Evolutionary conservation across 768 basidiomycete species (phyloP), one percentile per base, ranked within the genome.

Genomic region (Boletus bicolor): DNA sequence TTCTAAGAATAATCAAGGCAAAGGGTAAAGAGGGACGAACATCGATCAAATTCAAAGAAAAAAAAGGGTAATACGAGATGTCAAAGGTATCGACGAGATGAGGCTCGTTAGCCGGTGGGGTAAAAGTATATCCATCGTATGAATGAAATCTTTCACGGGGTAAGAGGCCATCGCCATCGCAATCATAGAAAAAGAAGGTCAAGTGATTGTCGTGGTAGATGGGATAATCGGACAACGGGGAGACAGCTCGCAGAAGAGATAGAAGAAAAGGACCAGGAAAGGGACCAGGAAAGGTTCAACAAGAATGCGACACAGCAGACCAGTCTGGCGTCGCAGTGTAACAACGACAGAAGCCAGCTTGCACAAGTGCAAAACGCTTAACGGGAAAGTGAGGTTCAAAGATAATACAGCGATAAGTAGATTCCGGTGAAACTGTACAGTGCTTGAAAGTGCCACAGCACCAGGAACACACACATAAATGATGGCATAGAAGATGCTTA

Each of bases 81-180:
- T 15, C 34, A 55, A 56, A 58, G 70, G 70, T 71, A 71, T 71
- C 58, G 54, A 71, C 70, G 70, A 71, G 69, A 58, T 60, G 70
- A 72, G 71, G 71, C 70, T 73, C 70, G 70, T 71, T 73, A 49
- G 44, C 65, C 68, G 58, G 69, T 60, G 53, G 41, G 14, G 65
- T 63, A 52, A 65, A 69, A 71, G 61, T 53, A 55, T 56, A 57
- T 59, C 53, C 67, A 56, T 53, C 26, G 34, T 34, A 50, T 53
- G 54, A 53, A 53, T 52, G 61, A 26, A 1, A 42, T 51, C 62
- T 58, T 71, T 66, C 53, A 64, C 55, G 21, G 42, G 54, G 46
- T 19, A 41, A 51, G 32, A 34, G 44, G 38, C 39, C 55, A 46
- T 53, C 56, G n/a, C 41, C 17, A 49, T 52, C 37, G 37, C 43